A percentile compares a stretch with the other conserved stretches of the same genome.
These are phyloP conservation scores for Didymella pomorum DNA, from an alignment of 2,329 filamentous ascomycete genomes.

Conservation along the genomic window DNA sequence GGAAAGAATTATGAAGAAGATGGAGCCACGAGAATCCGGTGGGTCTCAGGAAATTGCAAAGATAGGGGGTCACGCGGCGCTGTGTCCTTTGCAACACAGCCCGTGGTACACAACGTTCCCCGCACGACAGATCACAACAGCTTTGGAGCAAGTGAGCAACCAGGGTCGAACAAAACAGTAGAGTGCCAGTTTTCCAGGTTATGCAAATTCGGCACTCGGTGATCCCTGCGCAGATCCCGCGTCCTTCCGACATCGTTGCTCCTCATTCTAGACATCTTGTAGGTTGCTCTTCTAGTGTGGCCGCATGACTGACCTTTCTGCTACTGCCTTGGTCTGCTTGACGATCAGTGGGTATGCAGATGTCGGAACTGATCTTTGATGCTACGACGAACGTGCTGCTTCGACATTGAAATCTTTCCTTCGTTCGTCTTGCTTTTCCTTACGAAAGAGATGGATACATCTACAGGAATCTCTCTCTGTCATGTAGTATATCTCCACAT, in stretches of 20 bases:
- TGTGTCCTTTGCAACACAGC: not conserved
- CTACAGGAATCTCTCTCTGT: too few relatives aligned
- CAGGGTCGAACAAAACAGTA: not conserved
- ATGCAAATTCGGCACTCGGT: slow-evolving; percentile 7
- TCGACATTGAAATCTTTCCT: too few relatives aligned
- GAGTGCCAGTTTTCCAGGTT: slow-evolving; percentile 5
- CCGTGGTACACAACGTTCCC: slow-evolving; percentile 1
- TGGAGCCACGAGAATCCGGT: not conserved
- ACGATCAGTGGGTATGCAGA: too few relatives aligned
- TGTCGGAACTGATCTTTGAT: too few relatives aligned
- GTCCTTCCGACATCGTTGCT: not conserved
- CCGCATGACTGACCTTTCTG: too few relatives aligned
- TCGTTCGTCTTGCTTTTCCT: too few relatives aligned
- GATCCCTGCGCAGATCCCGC: slow-evolving; percentile 21
- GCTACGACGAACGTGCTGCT: too few relatives aligned
- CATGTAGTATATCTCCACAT: too few relatives aligned
- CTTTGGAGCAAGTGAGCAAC: slow-evolving; percentile 5
- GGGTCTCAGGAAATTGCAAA: not conserved
- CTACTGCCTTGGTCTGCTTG: too few relatives aligned
- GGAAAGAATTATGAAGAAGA: not conserved
- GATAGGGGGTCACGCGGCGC: not conserved
- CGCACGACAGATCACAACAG: slow-evolving; percentile 1
- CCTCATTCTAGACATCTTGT: not conserved
- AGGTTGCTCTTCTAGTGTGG: too few relatives aligned
- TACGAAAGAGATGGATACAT: too few relatives aligned